Percentiles rank a stretch among this genome's conserved stretches.
These are phyloP conservation scores for Crithidia expoeki DNA, from an alignment of 208 protist genomes.

Conservation along the genomic window DNA sequence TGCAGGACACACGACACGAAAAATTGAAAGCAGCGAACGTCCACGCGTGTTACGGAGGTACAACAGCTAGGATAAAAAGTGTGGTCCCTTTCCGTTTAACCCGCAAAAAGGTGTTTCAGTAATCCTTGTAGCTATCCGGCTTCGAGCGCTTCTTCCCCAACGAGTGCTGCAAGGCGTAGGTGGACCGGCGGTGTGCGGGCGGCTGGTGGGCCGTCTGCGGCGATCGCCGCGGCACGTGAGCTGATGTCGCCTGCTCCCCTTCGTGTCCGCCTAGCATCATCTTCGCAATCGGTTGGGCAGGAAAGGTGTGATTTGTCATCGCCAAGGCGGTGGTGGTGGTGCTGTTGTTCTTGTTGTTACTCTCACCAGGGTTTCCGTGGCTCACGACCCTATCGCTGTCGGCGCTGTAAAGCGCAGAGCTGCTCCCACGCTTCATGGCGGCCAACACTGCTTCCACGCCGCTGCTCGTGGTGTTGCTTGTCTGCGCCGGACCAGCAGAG, in stretches of 20 bases:
- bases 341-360: neutral
- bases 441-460: conserved; percentile 21
- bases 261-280: neutral
- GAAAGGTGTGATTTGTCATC: conserved; percentile 5
- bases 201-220: conserved; percentile 17
- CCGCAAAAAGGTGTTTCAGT: conserved; percentile 14
- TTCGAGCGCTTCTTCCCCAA: conserved; percentile 64
- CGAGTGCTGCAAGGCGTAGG: conserved; percentile 28
- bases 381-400: conserved; percentile 12
- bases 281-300: conserved; percentile 20
- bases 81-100: no score
- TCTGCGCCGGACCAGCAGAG: no score
- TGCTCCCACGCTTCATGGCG: conserved; percentile 27
- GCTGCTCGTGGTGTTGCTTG: neutral
- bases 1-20: no score
- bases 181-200: conserved; percentile 16
- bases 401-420: conserved; percentile 2
- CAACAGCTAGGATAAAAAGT: no score
- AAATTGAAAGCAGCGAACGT: no score
- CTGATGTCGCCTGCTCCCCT: conserved; percentile 9
- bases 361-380: neutral
- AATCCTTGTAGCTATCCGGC: conserved; percentile 73
- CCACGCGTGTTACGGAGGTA: no score
- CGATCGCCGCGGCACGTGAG: conserved; percentile 20
- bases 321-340: neutral